A percentile compares a stretch with the other conserved stretches of the same genome.
Evolutionary conservation across 2,329 filamentous ascomycete species (phyloP).

Genomic region (Claviceps fusiformis): DNA sequence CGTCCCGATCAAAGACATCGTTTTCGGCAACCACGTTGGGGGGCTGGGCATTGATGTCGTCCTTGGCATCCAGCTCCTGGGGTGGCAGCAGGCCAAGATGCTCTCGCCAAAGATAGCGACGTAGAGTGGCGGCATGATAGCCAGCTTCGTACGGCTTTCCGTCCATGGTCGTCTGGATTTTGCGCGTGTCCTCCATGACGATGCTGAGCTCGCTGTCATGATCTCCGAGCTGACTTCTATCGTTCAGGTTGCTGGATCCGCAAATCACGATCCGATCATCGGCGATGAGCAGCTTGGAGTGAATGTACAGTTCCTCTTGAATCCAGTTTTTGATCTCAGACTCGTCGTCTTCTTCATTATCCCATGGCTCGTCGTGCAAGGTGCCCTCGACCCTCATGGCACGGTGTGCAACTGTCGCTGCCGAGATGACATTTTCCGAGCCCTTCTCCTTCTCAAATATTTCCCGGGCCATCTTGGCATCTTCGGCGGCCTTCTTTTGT

Average conservation of each 20-base stretch:
- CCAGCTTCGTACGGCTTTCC: constrained; percentile 64
- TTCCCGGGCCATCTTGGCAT: constrained; percentile 32
- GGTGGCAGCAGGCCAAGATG: constrained; percentile 71
- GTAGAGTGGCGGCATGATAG: constrained; percentile 68
- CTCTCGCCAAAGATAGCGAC: constrained; percentile 78
- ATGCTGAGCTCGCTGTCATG: constrained; percentile 88
- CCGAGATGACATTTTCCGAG: constrained; percentile 23
- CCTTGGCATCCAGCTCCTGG: constrained; percentile 52
- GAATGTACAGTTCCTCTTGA: constrained; percentile 92
- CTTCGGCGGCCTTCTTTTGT: constrained; percentile 23
- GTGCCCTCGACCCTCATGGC: constrained; percentile 57
- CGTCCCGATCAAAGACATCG: constrained; percentile 45
- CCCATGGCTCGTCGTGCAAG: constrained; percentile 60
- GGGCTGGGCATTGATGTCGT: constrained; percentile 62
- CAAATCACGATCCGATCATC: constrained; percentile 79
- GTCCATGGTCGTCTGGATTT: constrained; percentile 60
- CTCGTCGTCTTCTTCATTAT: constrained; percentile 48
- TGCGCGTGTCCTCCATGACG: constrained; percentile 72
- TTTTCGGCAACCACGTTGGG: constrained; percentile 54
- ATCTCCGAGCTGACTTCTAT: constrained; percentile 72
- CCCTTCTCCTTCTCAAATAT: constrained; percentile 36
- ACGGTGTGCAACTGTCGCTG: constrained; percentile 51
- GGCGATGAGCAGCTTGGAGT: constrained; percentile 79
- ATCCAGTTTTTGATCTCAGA: constrained; percentile 79
- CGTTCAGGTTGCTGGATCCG: constrained; percentile 83